Conservation (phyloP, 2,329 filamentous ascomycete species). For the Endoconidiophora polonica region DNA sequence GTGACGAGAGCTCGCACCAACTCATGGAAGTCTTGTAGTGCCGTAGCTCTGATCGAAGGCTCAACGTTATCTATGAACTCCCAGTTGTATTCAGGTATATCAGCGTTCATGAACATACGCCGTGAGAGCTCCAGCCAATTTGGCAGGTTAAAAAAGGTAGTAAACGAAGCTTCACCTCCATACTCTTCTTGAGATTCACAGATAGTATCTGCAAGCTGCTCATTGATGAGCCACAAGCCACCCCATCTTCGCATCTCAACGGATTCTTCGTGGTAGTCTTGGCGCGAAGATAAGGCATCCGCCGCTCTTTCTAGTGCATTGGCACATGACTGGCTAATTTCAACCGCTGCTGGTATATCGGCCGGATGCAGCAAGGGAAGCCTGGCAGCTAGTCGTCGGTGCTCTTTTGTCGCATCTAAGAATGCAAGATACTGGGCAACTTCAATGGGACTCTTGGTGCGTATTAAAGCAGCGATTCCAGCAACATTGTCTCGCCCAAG, state of each 20-base stretch:
- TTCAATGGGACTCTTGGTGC: slow-evolving; percentile 59
- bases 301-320: slow-evolving; percentile 50
- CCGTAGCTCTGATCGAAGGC: slow-evolving; percentile 58
- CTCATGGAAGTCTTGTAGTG: slow-evolving; percentile 59
- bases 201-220: not conserved
- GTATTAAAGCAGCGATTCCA: slow-evolving; percentile 45
- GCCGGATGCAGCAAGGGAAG: slow-evolving; percentile 19
- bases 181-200: slow-evolving; percentile 12
- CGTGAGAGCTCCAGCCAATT: slow-evolving; percentile 49
- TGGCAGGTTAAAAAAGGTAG: slow-evolving; percentile 39
- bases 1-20: slow-evolving; percentile 51
- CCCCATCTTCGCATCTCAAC: slow-evolving; percentile 45
- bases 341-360: slow-evolving; percentile 54
- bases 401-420: slow-evolving; percentile 34
- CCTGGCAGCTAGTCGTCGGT: slow-evolving; percentile 19
- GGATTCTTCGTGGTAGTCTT: slow-evolving; percentile 45
- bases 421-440: slow-evolving; percentile 51
- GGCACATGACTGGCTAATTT: slow-evolving; percentile 52
- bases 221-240: slow-evolving; percentile 47
- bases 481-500: slow-evolving; percentile 46
- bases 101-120: slow-evolving; percentile 59
- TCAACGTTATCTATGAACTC: slow-evolving; percentile 36
- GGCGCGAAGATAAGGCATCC: slow-evolving; percentile 45
- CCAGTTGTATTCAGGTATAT: slow-evolving; percentile 51
- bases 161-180: slow-evolving; percentile 25